phyloP scores from a whole-genome alignment of 345 rosid species.

The Melaleuca alternifolia region DNA sequence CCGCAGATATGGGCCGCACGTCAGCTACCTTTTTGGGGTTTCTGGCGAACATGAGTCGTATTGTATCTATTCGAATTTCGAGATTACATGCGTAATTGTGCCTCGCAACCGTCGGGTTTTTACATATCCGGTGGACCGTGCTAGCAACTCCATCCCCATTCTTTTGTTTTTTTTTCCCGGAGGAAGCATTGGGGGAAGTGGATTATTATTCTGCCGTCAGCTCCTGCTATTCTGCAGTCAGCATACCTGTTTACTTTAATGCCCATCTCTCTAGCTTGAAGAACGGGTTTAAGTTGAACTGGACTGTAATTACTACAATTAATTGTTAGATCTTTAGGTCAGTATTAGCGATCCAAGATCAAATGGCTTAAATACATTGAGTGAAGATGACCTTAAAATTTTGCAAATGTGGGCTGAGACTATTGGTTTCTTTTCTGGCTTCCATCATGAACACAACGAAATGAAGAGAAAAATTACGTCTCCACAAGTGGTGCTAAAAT shows the following conservation, averaged over 20 bases:
- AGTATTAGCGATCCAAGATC: background rate
- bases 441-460: no score
- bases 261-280: background rate
- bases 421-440: no score
- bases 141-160: slow-evolving; percentile 8
- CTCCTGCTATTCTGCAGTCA: slow-evolving; percentile 15
- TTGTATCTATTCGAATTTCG: background rate
- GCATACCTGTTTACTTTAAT: slow-evolving; percentile 7
- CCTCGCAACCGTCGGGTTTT: background rate
- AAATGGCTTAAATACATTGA: background rate
- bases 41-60: background rate
- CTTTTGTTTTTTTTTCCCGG: slow-evolving; percentile 29
- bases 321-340: background rate
- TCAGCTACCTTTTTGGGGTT: slow-evolving; percentile 6
- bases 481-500: no score
- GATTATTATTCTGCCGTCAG: background rate
- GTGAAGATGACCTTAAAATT: background rate
- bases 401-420: background rate
- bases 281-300: slow-evolving; percentile 43
- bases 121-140: background rate
- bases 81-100: slow-evolving; percentile 1
- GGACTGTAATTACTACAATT: slow-evolving; percentile 15
- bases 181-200: background rate
- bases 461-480: no score
- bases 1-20: background rate